phyloP scores from a whole-genome alignment of 352 stramenopile genomes.

The Phytophthora meadii region DNA sequence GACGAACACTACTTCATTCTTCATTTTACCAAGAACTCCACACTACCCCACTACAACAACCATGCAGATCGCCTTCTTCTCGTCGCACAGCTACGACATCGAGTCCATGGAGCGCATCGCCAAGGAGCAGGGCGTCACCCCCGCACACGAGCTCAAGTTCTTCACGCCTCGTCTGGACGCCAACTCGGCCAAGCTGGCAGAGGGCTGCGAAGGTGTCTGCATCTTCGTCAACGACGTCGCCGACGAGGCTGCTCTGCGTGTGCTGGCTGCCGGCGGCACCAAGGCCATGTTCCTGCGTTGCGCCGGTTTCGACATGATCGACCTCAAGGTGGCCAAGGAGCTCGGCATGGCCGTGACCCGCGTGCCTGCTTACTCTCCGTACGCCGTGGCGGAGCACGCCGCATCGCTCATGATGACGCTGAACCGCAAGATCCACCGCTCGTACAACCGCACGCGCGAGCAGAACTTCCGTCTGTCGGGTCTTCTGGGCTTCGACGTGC shows the following conservation, averaged over 20 bases:
- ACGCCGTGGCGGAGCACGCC: constrained; percentile 81
- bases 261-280: constrained; percentile 52
- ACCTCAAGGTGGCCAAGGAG: constrained; percentile 66
- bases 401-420: constrained; percentile 78
- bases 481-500: constrained; percentile 62
- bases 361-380: constrained; percentile 81
- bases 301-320: constrained; percentile 83
- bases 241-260: constrained; percentile 62
- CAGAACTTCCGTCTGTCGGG: constrained; percentile 80
- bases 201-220: constrained; percentile 63
- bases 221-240: constrained; percentile 90
- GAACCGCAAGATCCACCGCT: constrained; percentile 80
- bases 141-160: constrained; percentile 60
- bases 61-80: constrained; percentile 83
- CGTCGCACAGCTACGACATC: constrained; percentile 72
- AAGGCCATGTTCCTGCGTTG: constrained; percentile 78
- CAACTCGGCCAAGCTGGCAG: constrained; percentile 56
- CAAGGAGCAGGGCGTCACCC: constrained; percentile 46
- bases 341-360: constrained; percentile 66
- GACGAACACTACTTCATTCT: constrained; percentile 15
- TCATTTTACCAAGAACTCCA: constrained; percentile 30
- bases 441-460: constrained; percentile 76
- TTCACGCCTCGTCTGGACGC: constrained; percentile 56
- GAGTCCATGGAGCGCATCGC: constrained; percentile 58
- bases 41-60: constrained; percentile 7